Evolutionary conservation across 768 basidiomycete genomes (phyloP), one percentile per base, ranked within the genome.

Genomic region (Termitomyces sp.): DNA sequence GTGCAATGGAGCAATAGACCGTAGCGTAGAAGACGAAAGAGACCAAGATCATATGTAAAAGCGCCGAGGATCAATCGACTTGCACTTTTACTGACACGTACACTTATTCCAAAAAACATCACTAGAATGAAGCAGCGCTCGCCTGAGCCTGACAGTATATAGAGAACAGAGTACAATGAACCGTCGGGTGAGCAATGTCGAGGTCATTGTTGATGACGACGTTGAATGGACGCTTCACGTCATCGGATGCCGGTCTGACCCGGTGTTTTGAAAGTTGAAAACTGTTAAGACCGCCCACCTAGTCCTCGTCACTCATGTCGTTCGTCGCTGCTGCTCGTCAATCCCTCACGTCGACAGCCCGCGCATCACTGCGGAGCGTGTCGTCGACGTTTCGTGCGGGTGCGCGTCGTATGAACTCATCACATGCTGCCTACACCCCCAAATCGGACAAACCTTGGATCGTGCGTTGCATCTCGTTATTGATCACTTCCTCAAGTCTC

Each of bases 401-500:
- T 39, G 71, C 71, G 56, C 73, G 75, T 57, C 73, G 74, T 62
- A 77, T 76, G 73, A 71, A 69, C 59, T 71, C 74, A 50, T 74
- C 77, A 67, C 78, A 79, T 69, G 72, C 67, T 59, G 66, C 68
- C 33, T 13, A 33, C 20, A 58, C 38, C 36, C 55, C 70, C 59
- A 74, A 72, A 66, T 71, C 74, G 58, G 80, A 81, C 74, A 74
- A 67, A 52, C 77, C 78, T 50, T 81, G 80, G 80, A 73, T 79
- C 54, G 80, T 81, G 59, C 66, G 78, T 75, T 53, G 40, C 35
- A 38, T 33, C 53, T 45, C 57, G 46, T 60, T 54, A 20, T 40
- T 57, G 36, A 58, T 66, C 35, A 59, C 58, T 56, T 28, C 33
- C n/a, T 11, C 51, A 52, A 57, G 8, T 15, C 22, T 38, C 33